These are phyloP conservation scores for Botryotinia globosa DNA, from an alignment of 2,329 filamentous ascomycete species.

Conservation along the genomic window DNA sequence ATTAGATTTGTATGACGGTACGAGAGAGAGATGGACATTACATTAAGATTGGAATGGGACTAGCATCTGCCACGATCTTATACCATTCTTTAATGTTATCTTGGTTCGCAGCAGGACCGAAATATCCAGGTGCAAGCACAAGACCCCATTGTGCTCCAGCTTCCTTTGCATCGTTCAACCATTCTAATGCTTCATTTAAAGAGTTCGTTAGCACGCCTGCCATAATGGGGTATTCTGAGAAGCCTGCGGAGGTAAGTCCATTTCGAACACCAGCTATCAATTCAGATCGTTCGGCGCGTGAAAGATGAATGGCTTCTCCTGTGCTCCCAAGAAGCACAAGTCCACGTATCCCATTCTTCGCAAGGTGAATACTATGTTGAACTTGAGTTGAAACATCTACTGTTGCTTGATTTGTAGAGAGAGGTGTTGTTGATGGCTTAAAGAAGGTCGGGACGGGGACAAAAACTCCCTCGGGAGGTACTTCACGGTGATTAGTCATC, in stretches of 20 bases:
- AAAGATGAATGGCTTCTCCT: conserved; percentile 60
- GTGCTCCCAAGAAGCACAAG: conserved; percentile 60
- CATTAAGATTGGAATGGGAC: conserved; percentile 60
- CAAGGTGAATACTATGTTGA: conserved; percentile 56
- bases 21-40: conserved; percentile 38
- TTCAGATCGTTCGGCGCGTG: conserved; percentile 48
- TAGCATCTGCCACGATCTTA: conserved; percentile 54
- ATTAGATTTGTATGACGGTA: background rate
- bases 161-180: conserved; percentile 46
- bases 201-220: conserved; percentile 55
- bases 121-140: conserved; percentile 62
- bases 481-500: conserved; percentile 7
- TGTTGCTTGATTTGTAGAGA: conserved; percentile 32
- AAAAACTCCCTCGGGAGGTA: conserved; percentile 46
- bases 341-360: conserved; percentile 54
- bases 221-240: conserved; percentile 55
- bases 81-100: conserved; percentile 59
- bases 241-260: conserved; percentile 52
- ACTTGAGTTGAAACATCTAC: conserved; percentile 55
- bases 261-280: conserved; percentile 14
- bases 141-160: conserved; percentile 63
- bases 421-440: conserved; percentile 26
- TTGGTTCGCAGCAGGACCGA: conserved; percentile 42
- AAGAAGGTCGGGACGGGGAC: conserved; percentile 61
- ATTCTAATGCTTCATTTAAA: conserved; percentile 54